These are phyloP conservation scores for Plasmodium adleri DNA, from an alignment of 169 alveolate genomes.

Conservation along the genomic window DNA sequence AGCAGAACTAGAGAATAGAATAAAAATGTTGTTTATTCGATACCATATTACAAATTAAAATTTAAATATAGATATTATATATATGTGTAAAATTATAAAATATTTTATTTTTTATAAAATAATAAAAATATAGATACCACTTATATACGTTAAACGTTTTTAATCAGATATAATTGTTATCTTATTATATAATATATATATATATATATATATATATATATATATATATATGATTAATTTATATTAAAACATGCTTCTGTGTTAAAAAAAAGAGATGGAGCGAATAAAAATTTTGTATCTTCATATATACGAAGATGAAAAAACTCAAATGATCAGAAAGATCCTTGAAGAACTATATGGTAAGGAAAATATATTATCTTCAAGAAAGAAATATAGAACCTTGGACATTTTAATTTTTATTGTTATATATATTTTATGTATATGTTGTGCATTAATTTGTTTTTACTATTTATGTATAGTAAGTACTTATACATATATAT, in stretches of 20 bases:
- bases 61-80: no score
- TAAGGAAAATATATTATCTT: constrained; percentile 33
- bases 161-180: no score
- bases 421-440: constrained; percentile 19
- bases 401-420: constrained; percentile 26
- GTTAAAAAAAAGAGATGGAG: constrained; percentile 4
- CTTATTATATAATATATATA: neutral
- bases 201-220: neutral
- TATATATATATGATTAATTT: neutral
- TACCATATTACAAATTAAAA: no score
- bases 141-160: no score
- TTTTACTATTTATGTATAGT: constrained; percentile 1
- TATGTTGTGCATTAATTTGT: constrained; percentile 15
- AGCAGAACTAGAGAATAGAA: no score
- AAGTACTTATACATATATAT: constrained; percentile 6
- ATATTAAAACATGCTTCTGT: neutral
- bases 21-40: no score
- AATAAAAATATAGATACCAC: no score
- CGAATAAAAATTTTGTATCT: constrained; percentile 61
- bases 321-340: constrained; percentile 21
- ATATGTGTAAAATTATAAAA: no score
- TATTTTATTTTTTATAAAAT: no score
- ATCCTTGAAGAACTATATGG: constrained; percentile 34
- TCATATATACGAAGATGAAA: constrained; percentile 51
- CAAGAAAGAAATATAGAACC: constrained; percentile 28